phyloP scores from a whole-genome alignment of 768 basidiomycete genomes.

The Leccinum rimulosum region DNA sequence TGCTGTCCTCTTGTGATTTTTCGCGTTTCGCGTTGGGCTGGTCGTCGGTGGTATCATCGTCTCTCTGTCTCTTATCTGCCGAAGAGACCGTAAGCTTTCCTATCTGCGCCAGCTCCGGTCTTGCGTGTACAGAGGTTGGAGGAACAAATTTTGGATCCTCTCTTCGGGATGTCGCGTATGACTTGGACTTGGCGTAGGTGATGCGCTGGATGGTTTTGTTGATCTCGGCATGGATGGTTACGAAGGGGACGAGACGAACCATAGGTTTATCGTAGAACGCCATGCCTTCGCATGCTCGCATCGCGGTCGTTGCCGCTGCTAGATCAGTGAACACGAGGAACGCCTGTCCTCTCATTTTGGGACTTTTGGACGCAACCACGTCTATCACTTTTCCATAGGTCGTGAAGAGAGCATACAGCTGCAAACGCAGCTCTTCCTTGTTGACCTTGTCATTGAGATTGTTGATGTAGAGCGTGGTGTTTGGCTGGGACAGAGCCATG shows the following conservation, averaged over 20 bases:
- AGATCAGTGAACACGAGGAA: conserved; percentile 96
- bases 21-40: conserved; percentile 65
- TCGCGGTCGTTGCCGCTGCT: conserved; percentile 84
- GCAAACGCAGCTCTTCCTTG: conserved; percentile 81
- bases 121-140: conserved; percentile 63
- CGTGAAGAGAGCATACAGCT: conserved; percentile 86
- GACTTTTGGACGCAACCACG: conserved; percentile 82
- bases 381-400: conserved; percentile 94
- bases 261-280: conserved; percentile 89
- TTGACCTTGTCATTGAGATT: conserved; percentile 92
- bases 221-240: conserved; percentile 6
- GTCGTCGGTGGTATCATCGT: conserved; percentile 53
- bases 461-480: conserved; percentile 86
- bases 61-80: conserved; percentile 64
- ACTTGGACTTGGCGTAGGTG: conserved; percentile 86
- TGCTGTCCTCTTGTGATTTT: conserved; percentile 58
- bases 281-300: conserved; percentile 93
- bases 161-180: conserved; percentile 73
- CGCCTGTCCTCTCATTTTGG: conserved; percentile 89
- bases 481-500: conserved; percentile 64
- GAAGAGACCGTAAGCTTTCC: conserved; percentile 33
- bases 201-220: conserved; percentile 60
- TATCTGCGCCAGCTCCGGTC: conserved; percentile 42
- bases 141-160: conserved; percentile 83
- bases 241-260: conserved; percentile 46